Evolutionary conservation across 768 basidiomycete species (phyloP), one percentile per base, ranked within the genome.

Genomic region (Phylloporus sp.): DNA sequence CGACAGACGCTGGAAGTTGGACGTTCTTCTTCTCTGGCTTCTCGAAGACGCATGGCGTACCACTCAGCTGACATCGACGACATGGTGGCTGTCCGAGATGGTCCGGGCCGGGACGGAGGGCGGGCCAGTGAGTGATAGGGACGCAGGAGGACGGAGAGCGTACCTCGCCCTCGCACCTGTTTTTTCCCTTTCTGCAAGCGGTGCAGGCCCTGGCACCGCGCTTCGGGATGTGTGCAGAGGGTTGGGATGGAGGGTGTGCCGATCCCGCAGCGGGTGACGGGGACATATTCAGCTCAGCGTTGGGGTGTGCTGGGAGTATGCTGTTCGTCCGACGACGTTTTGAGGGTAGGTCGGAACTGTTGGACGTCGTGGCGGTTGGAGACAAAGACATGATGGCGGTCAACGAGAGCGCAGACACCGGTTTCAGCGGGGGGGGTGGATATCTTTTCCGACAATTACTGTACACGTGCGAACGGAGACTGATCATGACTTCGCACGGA

Each of bases 141-240:
- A 28, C 70, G 77, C 28, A 68, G 60, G 57, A 55, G 56, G 59
- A 67, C 45, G 66, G 36, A 50, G 52, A 57, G 59, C 80, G 67
- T 64, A 90, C 90, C 80, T 91, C 91, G 71, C 91, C 90, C 74
- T 94, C 91, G 66, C 91, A 94, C 68, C 91, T 78, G 76, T 94
- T 94, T 77, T 93, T 94, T 52, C 91, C 91, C 62, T 90, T 91
- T 67, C 91, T 83, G 71, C 91, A 93, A 57, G 86, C 82, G 15
- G 90, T 91, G 68, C 91, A 93, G 49, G 91, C 91, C 57, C 89
- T 77, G 49, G 89, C 88, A n/a, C 91, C 91, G 61, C 90, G 79
- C 78, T 92, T 93, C 39, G 90, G 88, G 59, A 91, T 87, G 69
- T 91, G 87, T n/a, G 75, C 64, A 27, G 75, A 27, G 49, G 69